Conservation (phyloP, 164 flowering plant species). For the Nymphaea thermarum region DNA sequence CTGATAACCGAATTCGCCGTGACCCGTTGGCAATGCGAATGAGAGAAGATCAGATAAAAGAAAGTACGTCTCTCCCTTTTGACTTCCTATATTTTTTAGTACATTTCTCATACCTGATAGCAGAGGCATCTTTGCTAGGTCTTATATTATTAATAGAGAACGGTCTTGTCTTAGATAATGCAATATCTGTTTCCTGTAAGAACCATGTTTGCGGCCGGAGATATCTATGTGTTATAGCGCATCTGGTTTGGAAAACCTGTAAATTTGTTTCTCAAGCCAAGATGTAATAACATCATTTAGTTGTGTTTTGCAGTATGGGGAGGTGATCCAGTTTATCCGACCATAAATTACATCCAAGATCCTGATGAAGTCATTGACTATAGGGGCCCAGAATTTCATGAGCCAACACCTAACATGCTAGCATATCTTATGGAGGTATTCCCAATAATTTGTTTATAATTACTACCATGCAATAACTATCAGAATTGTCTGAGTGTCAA, state of each 20-base stretch:
- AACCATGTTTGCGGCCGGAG: too few relatives aligned
- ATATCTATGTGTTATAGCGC: too few relatives aligned
- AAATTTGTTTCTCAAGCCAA: too few relatives aligned
- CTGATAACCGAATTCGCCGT: slow-evolving; percentile 67
- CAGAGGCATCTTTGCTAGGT: background rate
- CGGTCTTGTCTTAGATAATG: too few relatives aligned
- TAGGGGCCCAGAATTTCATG: slow-evolving; percentile 91
- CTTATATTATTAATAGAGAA: background rate
- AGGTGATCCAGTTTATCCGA: slow-evolving; percentile 98
- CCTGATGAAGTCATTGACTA: slow-evolving; percentile 78
- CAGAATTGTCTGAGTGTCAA: background rate
- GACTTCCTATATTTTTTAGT: background rate
- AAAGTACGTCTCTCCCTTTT: slow-evolving; percentile 34
- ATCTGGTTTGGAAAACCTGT: too few relatives aligned
- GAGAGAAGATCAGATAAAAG: slow-evolving; percentile 90
- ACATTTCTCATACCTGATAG: too few relatives aligned
- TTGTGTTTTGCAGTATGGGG: slow-evolving; percentile 72
- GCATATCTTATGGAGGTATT: slow-evolving; percentile 73
- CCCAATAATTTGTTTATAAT: background rate
- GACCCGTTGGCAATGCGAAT: slow-evolving; percentile 97
- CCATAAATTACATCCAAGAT: slow-evolving; percentile 87
- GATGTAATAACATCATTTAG: too few relatives aligned
- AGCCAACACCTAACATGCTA: slow-evolving; percentile 80
- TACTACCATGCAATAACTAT: too few relatives aligned
- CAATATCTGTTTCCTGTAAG: too few relatives aligned